phyloP scores from a whole-genome alignment of 2,329 filamentous ascomycete species.

The Parasarocladium wereldwijsianum region DNA sequence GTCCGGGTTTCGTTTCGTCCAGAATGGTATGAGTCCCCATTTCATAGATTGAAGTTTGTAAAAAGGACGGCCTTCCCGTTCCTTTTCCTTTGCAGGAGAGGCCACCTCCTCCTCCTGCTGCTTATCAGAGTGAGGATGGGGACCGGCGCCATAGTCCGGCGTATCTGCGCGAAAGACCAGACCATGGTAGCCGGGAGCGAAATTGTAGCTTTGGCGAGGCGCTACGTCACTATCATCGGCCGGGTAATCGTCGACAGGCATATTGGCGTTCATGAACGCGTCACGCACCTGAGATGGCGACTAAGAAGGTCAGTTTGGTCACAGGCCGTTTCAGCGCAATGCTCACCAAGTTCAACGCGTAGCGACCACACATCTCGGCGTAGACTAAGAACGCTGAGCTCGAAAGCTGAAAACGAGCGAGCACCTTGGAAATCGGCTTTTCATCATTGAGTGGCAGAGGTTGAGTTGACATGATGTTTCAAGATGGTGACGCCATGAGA shows the following conservation, averaged over 20 bases:
- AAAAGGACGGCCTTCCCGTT: background rate
- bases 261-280: conserved; percentile 58
- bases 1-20: conserved; percentile 74
- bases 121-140: conserved; percentile 11
- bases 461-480: no score
- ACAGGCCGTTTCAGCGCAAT: background rate
- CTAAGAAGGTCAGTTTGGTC: conserved; percentile 4
- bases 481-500: no score
- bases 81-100: conserved; percentile 3
- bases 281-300: conserved; percentile 59
- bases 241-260: conserved; percentile 58
- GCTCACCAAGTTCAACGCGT: conserved; percentile 19
- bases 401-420: no score
- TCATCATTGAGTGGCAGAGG: no score
- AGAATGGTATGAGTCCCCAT: conserved; percentile 90
- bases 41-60: conserved; percentile 90
- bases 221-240: conserved; percentile 48
- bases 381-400: no score
- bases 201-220: conserved; percentile 73
- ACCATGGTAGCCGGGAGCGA: conserved; percentile 76
- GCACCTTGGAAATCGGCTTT: no score
- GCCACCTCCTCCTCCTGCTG: conserved; percentile 1
- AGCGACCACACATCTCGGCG: conserved; percentile 21
- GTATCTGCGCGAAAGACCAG: conserved; percentile 72
- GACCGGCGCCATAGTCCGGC: conserved; percentile 42